Evolutionary conservation across 805 yeast species (phyloP).

Genomic region (Jamesozyma gamospora): DNA sequence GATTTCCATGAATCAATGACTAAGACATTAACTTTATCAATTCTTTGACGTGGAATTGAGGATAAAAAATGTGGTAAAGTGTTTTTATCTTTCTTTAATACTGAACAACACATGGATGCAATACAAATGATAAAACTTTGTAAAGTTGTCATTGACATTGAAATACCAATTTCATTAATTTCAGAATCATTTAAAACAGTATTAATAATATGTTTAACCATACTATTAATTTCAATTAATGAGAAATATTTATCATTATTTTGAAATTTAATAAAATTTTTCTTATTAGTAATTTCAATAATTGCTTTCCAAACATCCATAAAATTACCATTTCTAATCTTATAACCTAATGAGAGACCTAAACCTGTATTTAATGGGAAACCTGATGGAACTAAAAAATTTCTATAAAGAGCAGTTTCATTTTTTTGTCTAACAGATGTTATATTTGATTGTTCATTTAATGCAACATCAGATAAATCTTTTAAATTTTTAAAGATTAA

Average conservation of each 20-base stretch:
- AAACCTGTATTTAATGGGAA: slow-evolving; percentile 60
- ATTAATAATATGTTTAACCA: slow-evolving; percentile 12
- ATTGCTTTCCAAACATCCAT: slow-evolving; percentile 63
- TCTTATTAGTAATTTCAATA: slow-evolving; percentile 20
- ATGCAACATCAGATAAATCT: slow-evolving; percentile 50
- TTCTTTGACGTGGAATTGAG: slow-evolving; percentile 19
- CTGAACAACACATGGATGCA: slow-evolving; percentile 35
- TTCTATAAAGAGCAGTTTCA: slow-evolving; percentile 71
- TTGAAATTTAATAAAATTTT: slow-evolving; percentile 14
- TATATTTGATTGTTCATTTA: slow-evolving; percentile 54
- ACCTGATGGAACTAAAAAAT: slow-evolving; percentile 65
- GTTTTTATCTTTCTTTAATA: neutral
- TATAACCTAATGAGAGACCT: slow-evolving; percentile 53
- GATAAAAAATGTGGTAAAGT: slow-evolving; percentile 35
- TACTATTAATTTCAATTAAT: slow-evolving; percentile 17
- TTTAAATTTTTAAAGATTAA: slow-evolving; percentile 27
- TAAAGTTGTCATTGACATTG: slow-evolving; percentile 20
- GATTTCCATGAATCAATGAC: slow-evolving; percentile 25
- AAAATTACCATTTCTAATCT: slow-evolving; percentile 63
- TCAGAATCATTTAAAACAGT: slow-evolving; percentile 5
- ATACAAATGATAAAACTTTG: slow-evolving; percentile 33
- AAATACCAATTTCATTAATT: slow-evolving; percentile 22
- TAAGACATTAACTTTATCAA: slow-evolving; percentile 29
- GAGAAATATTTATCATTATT: slow-evolving; percentile 11
- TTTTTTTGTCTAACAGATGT: slow-evolving; percentile 51